Evolutionary conservation across 306 rosid species (phyloP), one percentile per base, ranked within the genome.

Genomic region (Prunus padus): DNA sequence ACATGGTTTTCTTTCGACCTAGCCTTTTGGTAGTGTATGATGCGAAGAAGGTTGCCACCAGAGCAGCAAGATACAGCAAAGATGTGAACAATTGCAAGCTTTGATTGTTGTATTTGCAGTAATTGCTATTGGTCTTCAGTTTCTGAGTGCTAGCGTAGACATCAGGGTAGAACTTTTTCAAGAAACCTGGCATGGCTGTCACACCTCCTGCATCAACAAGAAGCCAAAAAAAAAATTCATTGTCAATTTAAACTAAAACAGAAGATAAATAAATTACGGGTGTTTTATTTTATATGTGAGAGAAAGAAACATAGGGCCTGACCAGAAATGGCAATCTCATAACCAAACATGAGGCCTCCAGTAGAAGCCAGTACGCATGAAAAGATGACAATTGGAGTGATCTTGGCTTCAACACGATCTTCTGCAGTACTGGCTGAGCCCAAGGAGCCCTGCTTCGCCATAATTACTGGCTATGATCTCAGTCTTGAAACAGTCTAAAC

Each of bases 1-100:
- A 69, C 95, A 91, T 91, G 56, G 97, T 89, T 7, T 74, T 70
- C 70, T 79, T 90, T n/a, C 97, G 80, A 4, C 97, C 97, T 0
- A 82, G 25, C 42, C 22, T 79, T 31, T 89, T 61, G 2, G 97
- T 87, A 1, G 89, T 80, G 68, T 82, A 82, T 3, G 97, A 88
- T 0, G 97, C 95, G 2, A 89, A 81, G 52, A 91, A 85, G 0
- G 91, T 86, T 1, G 92, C 77, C 0, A 65, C 71, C 73, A 89
- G 71, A 54, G 90, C 97, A 2, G 93, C 95, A 3, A 89, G 77
- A 64, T 89, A 91, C 22, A 89, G 33, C 10, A 89, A 85, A 40
- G 97, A 89, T 33, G 93, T 91, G 85, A 89, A 91, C 64, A 89
- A 8, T 15, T 91, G 95, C 44, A 87, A 42, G 13, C 83, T 76